Conservation (phyloP, 257 asterid species). For the Coffea eugenioides region DNA sequence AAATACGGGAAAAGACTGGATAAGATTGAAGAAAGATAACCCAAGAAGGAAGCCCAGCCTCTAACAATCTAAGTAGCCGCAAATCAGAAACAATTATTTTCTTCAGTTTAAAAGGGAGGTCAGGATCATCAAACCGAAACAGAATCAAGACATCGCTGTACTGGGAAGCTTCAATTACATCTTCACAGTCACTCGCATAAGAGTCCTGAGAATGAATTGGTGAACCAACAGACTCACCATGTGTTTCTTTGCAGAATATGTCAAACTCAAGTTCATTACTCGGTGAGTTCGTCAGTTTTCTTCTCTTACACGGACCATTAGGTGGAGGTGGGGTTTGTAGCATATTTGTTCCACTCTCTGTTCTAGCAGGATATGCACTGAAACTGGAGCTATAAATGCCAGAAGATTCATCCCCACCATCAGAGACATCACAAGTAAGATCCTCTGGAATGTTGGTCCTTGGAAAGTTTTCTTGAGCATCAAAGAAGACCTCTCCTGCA, state of each 20-base stretch:
- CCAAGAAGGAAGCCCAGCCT: slow-evolving; percentile 99
- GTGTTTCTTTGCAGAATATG: slow-evolving; percentile 37
- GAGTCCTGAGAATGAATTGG: slow-evolving; percentile 38
- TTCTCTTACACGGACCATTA: slow-evolving; percentile 61
- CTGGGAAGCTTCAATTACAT: slow-evolving; percentile 49
- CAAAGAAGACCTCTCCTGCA: slow-evolving; percentile 79
- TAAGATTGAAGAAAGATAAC: slow-evolving; percentile 94
- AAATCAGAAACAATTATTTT: slow-evolving; percentile 68
- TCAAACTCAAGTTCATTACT: slow-evolving; percentile 34
- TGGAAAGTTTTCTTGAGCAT: slow-evolving; percentile 58
- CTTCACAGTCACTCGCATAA: slow-evolving; percentile 44
- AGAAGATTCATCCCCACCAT: slow-evolving; percentile 45
- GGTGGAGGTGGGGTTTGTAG: slow-evolving; percentile 63
- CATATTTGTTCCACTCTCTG: slow-evolving; percentile 24
- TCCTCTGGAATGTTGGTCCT: slow-evolving; percentile 27
- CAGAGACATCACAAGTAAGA: slow-evolving; percentile 21
- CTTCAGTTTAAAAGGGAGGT: slow-evolving; percentile 78
- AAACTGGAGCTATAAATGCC: slow-evolving; percentile 45
- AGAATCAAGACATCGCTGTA: slow-evolving; percentile 74
- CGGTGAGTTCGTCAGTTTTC: slow-evolving; percentile 58
- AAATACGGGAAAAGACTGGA: slow-evolving; percentile 83
- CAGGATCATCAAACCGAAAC: slow-evolving; percentile 67
- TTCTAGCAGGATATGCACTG: slow-evolving; percentile 39
- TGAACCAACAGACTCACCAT: slow-evolving; percentile 34
- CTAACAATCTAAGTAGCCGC: slow-evolving; percentile 78